A percentile compares a stretch with the other conserved stretches of the same genome.
phyloP scores from a whole-genome alignment of 768 basidiomycete genomes.

The Leccinum disarticulatum region DNA sequence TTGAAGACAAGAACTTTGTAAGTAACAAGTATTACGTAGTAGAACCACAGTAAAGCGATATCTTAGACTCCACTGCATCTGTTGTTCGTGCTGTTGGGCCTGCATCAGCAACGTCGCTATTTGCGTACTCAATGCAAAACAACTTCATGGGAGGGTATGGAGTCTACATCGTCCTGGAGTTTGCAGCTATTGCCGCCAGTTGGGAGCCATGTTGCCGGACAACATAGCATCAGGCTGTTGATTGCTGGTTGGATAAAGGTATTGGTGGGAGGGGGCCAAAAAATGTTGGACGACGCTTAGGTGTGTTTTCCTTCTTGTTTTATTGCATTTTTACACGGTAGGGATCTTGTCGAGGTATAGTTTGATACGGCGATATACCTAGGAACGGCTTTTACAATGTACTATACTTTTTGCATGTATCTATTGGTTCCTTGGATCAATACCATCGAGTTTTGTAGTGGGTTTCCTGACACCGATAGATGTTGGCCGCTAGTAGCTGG shows the following conservation, averaged over 20 bases:
- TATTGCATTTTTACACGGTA: slow-evolving; percentile 6
- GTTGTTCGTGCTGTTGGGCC: slow-evolving; percentile 36
- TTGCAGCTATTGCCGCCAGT: slow-evolving; percentile 11
- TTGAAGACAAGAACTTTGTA: too few relatives aligned
- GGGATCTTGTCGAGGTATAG: not conserved
- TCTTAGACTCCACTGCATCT: slow-evolving; percentile 30
- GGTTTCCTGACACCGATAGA: too few relatives aligned
- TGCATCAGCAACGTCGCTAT: slow-evolving; percentile 33
- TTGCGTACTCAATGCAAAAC: slow-evolving; percentile 37
- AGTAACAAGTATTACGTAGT: too few relatives aligned
- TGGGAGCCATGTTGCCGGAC: slow-evolving; percentile 24
- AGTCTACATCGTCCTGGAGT: slow-evolving; percentile 33
- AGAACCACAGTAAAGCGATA: too few relatives aligned
- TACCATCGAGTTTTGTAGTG: slow-evolving; percentile 13
- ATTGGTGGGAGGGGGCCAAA: too few relatives aligned
- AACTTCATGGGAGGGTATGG: slow-evolving; percentile 38
- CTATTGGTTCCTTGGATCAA: slow-evolving; percentile 8
- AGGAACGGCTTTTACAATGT: slow-evolving; percentile 10
- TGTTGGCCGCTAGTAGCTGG: too few relatives aligned
- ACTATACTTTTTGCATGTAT: slow-evolving; percentile 26
- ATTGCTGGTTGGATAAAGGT: not conserved
- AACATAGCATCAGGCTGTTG: slow-evolving; percentile 20
- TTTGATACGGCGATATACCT: slow-evolving; percentile 1
- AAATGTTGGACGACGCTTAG: not conserved
- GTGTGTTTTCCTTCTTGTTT: slow-evolving; percentile 19